Evolutionary conservation across 2,329 filamentous ascomycete species (phyloP), one percentile per base, ranked within the genome.

Genomic region (Paraconiothyrium brasiliense): DNA sequence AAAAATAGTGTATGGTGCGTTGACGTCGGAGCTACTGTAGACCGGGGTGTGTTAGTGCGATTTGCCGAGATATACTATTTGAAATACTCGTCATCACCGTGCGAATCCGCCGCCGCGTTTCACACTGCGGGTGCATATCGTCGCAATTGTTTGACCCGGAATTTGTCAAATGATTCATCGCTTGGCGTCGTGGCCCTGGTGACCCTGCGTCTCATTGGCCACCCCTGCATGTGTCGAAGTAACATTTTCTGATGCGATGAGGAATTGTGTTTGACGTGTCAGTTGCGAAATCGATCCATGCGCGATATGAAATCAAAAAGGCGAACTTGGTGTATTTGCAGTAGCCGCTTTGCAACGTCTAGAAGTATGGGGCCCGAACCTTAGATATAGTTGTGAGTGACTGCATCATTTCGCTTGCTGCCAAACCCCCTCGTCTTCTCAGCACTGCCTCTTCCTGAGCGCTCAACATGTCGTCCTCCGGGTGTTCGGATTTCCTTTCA

Each of bases 61-160:
- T 54, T 63, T 60, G 49, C 62, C 54, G 60, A 24, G 64, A 35
- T 49, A 24, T 54, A 48, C 63, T 52, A 75, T 74, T 75, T 75
- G 65, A 68, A 76, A 76, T 76, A 69, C 68, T 54, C 24, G 64
- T 63, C 55, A 69, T 62, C 58, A 67, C 61, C 62, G 51, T 51
- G 20, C 47, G 24, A 46, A 44, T 52, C 63, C 66, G 57, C 47
- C 49, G 43, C 60, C 51, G 46, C 58, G 66, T 68, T 67, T 68
- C 64, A 48, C 54, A 37, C 46, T 37, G 54, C 59, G 37, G 58
- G 57, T 50, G 54, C 59, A 59, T 62, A 7, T 20, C 48, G 54
- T 63, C 57, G 58, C 63, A 59, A 43, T 48, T 60, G 24, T 63
- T 37, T 49, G 57, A 59, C 62, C 39, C 64, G 57, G 61, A 41